Conservation (phyloP, 2,329 filamentous ascomycete species). For the Albophoma yamanashiensis region DNA sequence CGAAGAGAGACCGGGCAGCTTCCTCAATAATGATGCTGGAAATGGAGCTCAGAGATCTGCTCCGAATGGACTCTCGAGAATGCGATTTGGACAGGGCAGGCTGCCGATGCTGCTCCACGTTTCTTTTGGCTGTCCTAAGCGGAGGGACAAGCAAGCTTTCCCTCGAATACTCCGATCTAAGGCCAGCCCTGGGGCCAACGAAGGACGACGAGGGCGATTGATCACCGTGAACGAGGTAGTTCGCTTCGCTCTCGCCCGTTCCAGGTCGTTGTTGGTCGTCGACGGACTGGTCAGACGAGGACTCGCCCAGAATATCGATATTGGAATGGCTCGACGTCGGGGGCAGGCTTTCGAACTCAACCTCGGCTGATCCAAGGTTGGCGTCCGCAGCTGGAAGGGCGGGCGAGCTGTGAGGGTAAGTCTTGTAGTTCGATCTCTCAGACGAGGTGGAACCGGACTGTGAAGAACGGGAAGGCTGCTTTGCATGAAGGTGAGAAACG, state of each 20-base stretch:
- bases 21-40: conserved; percentile 43
- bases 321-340: conserved; percentile 36
- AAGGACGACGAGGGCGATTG: conserved; percentile 30
- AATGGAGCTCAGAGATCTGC: conserved; percentile 44
- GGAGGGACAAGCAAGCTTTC: conserved; percentile 51
- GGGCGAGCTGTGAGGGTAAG: conserved; percentile 36
- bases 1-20: conserved; percentile 22
- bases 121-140: conserved; percentile 34
- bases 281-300: conserved; percentile 30
- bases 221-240: conserved; percentile 43
- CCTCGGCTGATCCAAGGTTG: background rate
- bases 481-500: conserved; percentile 8
- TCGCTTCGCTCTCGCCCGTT: conserved; percentile 31
- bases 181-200: conserved; percentile 18
- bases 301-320: conserved; percentile 39
- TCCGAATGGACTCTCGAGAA: conserved; percentile 42
- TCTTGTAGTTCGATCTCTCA: conserved; percentile 43
- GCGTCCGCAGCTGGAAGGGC: background rate
- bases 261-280: conserved; percentile 21
- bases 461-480: conserved; percentile 15
- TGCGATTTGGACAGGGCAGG: conserved; percentile 37
- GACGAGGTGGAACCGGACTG: conserved; percentile 32
- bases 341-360: conserved; percentile 28
- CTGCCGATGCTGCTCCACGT: conserved; percentile 38
- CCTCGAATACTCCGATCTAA: conserved; percentile 42